phyloP scores from a whole-genome alignment of 768 basidiomycete species.

The Xerocomus brunneocitrinus region DNA sequence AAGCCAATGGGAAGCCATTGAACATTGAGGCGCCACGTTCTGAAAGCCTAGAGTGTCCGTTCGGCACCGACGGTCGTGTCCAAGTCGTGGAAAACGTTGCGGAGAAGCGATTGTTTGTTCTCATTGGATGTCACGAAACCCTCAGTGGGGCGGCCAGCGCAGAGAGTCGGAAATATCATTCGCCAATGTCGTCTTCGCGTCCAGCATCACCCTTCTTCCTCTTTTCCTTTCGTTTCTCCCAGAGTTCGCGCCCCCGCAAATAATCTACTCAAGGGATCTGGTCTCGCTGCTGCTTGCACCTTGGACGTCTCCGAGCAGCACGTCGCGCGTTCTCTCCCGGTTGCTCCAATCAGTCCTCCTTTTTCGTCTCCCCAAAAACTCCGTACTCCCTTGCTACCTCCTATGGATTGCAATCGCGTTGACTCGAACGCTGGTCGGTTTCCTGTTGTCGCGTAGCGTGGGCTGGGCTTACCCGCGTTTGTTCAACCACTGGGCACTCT shows the following conservation, averaged over 20 bases:
- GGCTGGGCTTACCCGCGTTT: slow-evolving; percentile 37
- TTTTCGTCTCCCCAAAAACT: slow-evolving; percentile 6
- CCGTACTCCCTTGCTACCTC: slow-evolving; percentile 12
- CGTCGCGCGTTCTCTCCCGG: slow-evolving; percentile 19
- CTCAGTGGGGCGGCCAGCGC: not conserved
- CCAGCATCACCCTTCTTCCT: slow-evolving; percentile 9
- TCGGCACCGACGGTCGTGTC: no score
- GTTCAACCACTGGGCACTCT: slow-evolving; percentile 39
- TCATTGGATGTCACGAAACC: not conserved
- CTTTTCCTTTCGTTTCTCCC: slow-evolving; percentile 13
- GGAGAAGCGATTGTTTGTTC: not conserved
- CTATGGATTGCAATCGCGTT: slow-evolving; percentile 23
- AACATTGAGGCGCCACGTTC: no score
- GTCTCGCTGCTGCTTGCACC: slow-evolving; percentile 33
- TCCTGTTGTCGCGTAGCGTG: slow-evolving; percentile 23
- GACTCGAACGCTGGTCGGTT: slow-evolving; percentile 14
- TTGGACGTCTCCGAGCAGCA: slow-evolving; percentile 30
- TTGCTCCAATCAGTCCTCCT: slow-evolving; percentile 17
- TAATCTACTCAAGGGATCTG: slow-evolving; percentile 33
- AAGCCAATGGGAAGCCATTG: no score
- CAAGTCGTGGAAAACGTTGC: not conserved
- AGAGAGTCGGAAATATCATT: not conserved
- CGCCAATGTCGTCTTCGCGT: slow-evolving; percentile 8
- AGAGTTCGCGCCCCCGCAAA: slow-evolving; percentile 37
- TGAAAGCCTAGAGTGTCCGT: no score